Conservation (phyloP, 2,329 filamentous ascomycete species). For the Arthrobotrys sinensis region DNA sequence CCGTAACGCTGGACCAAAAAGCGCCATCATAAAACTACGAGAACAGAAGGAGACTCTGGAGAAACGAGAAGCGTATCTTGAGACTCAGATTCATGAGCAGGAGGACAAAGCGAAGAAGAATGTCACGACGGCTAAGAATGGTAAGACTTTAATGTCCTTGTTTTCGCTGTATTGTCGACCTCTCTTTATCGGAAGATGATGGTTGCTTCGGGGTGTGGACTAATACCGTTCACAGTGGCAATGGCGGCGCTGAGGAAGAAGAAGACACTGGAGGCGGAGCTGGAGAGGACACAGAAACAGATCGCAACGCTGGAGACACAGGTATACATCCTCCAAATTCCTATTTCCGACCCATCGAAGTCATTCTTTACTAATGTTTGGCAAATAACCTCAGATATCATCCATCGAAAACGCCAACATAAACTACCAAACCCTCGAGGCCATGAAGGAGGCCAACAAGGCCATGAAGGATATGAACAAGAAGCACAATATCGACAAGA, state of each 20-base stretch:
- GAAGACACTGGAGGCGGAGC: constrained; percentile 91
- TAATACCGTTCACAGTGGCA: constrained; percentile 75
- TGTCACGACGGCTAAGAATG: constrained; percentile 88
- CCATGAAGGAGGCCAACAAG: constrained; percentile 90
- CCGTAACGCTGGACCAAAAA: constrained; percentile 95
- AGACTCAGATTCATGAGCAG: constrained; percentile 93
- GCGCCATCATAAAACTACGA: constrained; percentile 90
- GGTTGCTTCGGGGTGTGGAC: neutral
- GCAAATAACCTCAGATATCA: constrained; percentile 75
- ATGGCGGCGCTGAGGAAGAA: constrained; percentile 92
- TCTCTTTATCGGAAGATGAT: neutral
- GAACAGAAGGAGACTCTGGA: constrained; percentile 96
- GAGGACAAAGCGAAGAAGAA: constrained; percentile 90
- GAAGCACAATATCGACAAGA: constrained; percentile 91
- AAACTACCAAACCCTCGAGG: constrained; percentile 94
- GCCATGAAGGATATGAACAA: constrained; percentile 96
- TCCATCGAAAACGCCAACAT: constrained; percentile 98
- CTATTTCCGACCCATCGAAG: neutral
- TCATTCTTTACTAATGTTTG: constrained; percentile 7
- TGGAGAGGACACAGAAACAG: constrained; percentile 90
- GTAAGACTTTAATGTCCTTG: constrained; percentile 72
- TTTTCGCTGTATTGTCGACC: neutral
- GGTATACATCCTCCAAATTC: constrained; percentile 52
- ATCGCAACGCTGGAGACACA: constrained; percentile 94
- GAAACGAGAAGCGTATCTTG: constrained; percentile 92